These are phyloP conservation scores for Magnusiomyces ingens DNA, from an alignment of 1,139 yeast species.

Conservation along the genomic window DNA sequence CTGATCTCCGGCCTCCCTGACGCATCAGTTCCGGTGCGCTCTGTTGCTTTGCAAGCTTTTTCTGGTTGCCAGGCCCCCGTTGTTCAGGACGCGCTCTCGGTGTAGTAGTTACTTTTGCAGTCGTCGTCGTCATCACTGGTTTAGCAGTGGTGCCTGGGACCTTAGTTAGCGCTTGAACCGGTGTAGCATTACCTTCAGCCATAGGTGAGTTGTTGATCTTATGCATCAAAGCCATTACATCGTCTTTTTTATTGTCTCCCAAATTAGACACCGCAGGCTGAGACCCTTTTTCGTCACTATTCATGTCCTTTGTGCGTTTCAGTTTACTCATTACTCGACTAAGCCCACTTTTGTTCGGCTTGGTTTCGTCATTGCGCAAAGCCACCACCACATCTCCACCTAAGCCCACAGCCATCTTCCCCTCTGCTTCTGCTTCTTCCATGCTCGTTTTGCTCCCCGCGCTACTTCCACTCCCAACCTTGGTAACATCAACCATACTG, in stretches of 20 bases:
- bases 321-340: neutral
- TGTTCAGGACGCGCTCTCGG: neutral
- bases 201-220: neutral
- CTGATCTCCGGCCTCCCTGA: too few relatives aligned
- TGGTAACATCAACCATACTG: too few relatives aligned
- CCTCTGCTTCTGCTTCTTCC: too few relatives aligned
- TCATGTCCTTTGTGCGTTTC: neutral
- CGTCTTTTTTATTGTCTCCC: neutral
- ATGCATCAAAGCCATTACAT: neutral
- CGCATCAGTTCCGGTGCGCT: too few relatives aligned
- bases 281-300: neutral
- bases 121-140: neutral
- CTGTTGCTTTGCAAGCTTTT: too few relatives aligned
- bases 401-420: too few relatives aligned
- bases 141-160: neutral
- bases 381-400: too few relatives aligned
- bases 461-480: too few relatives aligned
- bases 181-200: neutral
- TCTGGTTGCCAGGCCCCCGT: too few relatives aligned
- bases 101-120: neutral
- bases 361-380: too few relatives aligned
- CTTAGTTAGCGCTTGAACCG: neutral
- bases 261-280: too few relatives aligned
- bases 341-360: neutral
- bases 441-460: too few relatives aligned